phyloP scores from a whole-genome alignment of 805 yeast species.

The Starmera quercuum region DNA sequence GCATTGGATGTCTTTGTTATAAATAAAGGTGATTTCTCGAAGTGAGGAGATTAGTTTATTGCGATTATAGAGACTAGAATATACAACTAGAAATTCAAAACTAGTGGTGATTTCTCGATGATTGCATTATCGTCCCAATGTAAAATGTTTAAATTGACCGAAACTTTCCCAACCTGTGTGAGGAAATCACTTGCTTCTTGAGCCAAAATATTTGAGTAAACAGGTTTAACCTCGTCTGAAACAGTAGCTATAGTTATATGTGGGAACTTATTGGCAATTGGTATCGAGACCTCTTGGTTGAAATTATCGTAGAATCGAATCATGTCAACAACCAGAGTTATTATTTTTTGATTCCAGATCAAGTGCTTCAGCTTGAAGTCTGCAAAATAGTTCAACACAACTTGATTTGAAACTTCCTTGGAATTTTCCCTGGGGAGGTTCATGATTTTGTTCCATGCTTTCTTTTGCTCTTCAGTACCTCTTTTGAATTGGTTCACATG shows the following conservation, averaged over 20 bases:
- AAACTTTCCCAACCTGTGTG: slow-evolving; percentile 7
- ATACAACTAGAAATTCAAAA: slow-evolving; percentile 11
- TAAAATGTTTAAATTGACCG: slow-evolving; percentile 4
- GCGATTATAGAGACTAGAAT: too few relatives aligned
- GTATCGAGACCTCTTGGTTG: slow-evolving; percentile 10
- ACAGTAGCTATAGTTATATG: slow-evolving; percentile 74
- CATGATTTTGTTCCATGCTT: slow-evolving; percentile 20
- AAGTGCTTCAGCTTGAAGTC: slow-evolving; percentile 35
- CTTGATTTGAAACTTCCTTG: slow-evolving; percentile 1
- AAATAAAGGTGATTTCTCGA: slow-evolving; percentile 59
- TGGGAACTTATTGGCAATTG: slow-evolving; percentile 35
- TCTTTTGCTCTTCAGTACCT: slow-evolving; percentile 18
- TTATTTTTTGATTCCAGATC: slow-evolving; percentile 42
- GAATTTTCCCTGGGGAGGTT: slow-evolving; percentile 5
- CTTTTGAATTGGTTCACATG: slow-evolving; percentile 33
- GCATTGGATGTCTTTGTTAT: slow-evolving; percentile 84
- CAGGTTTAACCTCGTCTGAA: slow-evolving; percentile 35
- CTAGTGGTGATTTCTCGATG: slow-evolving; percentile 5
- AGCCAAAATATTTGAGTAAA: slow-evolving; percentile 41
- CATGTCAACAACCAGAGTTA: slow-evolving; percentile 44
- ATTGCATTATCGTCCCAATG: slow-evolving; percentile 5
- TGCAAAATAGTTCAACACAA: slow-evolving; percentile 19
- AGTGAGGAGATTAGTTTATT: slow-evolving; percentile 2
- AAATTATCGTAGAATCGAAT: slow-evolving; percentile 5
- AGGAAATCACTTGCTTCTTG: slow-evolving; percentile 7